Evolutionary conservation across 441 rosid species (phyloP), one percentile per base, ranked within the genome.

Genomic region (Populus hybrid): DNA sequence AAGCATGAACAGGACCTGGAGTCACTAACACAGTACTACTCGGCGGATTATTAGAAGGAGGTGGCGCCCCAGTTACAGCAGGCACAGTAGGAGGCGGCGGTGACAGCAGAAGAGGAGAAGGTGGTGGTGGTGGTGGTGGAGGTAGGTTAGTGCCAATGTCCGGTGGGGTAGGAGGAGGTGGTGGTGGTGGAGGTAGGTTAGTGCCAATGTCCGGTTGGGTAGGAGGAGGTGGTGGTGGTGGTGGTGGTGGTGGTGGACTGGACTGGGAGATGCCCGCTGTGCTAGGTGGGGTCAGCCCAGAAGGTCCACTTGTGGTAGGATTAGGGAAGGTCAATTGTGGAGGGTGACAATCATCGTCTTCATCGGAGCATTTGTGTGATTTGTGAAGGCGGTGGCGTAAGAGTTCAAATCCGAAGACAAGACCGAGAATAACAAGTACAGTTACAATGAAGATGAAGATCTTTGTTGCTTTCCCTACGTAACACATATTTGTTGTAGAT

Each of bases 381-480:
- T 82, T 84, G 3, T 46, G 80, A 78, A 42, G 67, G 78, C 61
- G 76, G 73, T 84, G 97, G 71, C 92, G 93, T 46, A 92, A 69
- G 69, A 90, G 79, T 23, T 92, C 90, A 82, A 91, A 86, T 75
- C 89, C 97, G 72, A 92, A 76, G 81, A 89, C 87, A 28, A 94
- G 87, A 67, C 94, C 94, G 63, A 88, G 82, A 84, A 90, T 94
- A 21, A 89, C 89, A 65, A 83, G 68, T 75, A 87, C 93, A 21
- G 92, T 90, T 40, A 90, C 92, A 30, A 91, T 83, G 95, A 94
- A 94, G 79, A 94, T 91, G 86, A 94, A 94, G 90, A 94, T 94
- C 91, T 92, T 94, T 75, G 98, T 94, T 77, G 98, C 98, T 87
- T 94, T 92, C 65, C 98, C 95, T 23, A 91, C 89, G 77, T 89